Conservation (phyloP, 2,329 filamentous ascomycete species). For the Sclerotiophoma versabilis region DNA sequence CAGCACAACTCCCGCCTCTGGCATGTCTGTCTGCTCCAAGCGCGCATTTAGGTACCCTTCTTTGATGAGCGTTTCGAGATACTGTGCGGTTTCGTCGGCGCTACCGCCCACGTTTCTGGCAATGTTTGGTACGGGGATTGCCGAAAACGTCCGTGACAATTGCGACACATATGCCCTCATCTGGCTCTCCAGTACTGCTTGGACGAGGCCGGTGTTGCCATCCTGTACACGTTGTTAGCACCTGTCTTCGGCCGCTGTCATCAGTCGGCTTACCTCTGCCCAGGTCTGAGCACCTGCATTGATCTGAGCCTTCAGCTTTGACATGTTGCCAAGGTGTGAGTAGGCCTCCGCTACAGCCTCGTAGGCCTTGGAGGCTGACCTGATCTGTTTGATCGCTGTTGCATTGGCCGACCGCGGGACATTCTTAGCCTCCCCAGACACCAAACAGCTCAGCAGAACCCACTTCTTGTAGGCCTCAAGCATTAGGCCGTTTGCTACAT, state of each 20-base stretch:
- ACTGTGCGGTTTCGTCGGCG: constrained; percentile 60
- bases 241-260: background rate
- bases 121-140: constrained; percentile 64
- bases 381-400: constrained; percentile 64
- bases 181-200: constrained; percentile 73
- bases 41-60: constrained; percentile 59
- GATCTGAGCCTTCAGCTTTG: constrained; percentile 69
- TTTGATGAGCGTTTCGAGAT: constrained; percentile 62
- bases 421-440: constrained; percentile 64
- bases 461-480: constrained; percentile 92
- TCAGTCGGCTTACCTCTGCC: constrained; percentile 57
- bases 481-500: constrained; percentile 77
- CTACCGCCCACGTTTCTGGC: constrained; percentile 59
- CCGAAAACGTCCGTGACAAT: constrained; percentile 75
- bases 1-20: constrained; percentile 56
- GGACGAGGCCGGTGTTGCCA: constrained; percentile 74
- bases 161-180: constrained; percentile 77
- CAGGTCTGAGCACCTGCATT: constrained; percentile 67
- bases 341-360: constrained; percentile 74
- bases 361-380: constrained; percentile 72
- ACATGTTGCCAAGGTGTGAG: constrained; percentile 54
- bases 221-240: constrained; percentile 58
- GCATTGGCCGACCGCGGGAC: constrained; percentile 65
- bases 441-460: constrained; percentile 77
- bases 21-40: constrained; percentile 53